Percentiles rank a stretch among this genome's conserved stretches.
Evolutionary conservation across 257 asterid species (phyloP).

Genomic region (Przewalskia tangutica): DNA sequence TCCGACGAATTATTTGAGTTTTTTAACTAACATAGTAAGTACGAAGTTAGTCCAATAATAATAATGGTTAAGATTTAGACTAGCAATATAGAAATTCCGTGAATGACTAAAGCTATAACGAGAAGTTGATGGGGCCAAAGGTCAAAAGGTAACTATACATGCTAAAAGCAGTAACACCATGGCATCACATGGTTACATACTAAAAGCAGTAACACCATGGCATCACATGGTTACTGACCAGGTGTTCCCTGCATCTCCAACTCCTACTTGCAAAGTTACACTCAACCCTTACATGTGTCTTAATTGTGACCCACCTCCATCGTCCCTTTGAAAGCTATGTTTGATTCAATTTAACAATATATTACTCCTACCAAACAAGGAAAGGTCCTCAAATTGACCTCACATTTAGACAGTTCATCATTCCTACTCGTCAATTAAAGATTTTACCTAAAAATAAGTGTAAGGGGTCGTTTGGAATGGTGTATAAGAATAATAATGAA

Average conservation of each 20-base stretch:
- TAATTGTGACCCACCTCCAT: not conserved
- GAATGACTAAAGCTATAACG: not conserved
- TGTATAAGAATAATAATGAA: no score
- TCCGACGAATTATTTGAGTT: no score
- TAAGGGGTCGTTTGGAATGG: no score
- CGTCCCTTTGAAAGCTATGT: not conserved
- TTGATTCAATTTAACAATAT: not conserved
- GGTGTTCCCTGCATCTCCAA: constrained; percentile 10
- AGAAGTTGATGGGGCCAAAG: not conserved
- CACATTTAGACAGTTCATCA: not conserved
- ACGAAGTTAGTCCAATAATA: not conserved
- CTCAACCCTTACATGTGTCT: not conserved
- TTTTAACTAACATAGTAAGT: no score
- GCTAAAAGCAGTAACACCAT: not conserved
- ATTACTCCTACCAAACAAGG: not conserved
- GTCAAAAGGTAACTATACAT: not conserved
- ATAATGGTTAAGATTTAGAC: not conserved
- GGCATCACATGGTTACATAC: no score
- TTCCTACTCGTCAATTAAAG: not conserved
- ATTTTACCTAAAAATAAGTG: not conserved
- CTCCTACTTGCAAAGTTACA: not conserved
- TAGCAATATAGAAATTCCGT: not conserved
- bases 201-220: not conserved
- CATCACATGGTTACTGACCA: constrained; percentile 22
- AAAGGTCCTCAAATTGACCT: not conserved